phyloP scores from a whole-genome alignment of 2,329 filamentous ascomycete species.

The Tolypocladium inflatum region DNA sequence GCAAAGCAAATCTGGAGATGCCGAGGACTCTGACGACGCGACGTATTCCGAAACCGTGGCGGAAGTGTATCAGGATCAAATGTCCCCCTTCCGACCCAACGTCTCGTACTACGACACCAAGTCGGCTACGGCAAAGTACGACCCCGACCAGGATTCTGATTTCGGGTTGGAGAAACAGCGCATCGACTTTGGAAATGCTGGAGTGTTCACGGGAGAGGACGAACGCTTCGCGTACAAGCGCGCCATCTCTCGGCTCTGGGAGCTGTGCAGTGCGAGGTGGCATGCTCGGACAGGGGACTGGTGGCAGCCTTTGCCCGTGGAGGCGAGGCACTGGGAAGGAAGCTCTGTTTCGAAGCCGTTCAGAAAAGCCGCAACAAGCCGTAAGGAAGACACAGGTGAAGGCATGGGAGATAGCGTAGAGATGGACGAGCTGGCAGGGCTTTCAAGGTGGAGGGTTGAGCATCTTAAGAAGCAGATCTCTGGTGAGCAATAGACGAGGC shows the following conservation, averaged over 20 bases:
- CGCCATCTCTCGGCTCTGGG: slow-evolving; percentile 69
- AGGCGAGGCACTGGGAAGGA: slow-evolving; percentile 59
- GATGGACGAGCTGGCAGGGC: slow-evolving; percentile 26
- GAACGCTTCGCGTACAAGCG: slow-evolving; percentile 75
- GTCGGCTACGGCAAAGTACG: slow-evolving; percentile 35
- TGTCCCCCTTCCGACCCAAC: slow-evolving; percentile 71
- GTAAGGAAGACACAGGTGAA: slow-evolving; percentile 12
- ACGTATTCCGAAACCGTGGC: slow-evolving; percentile 35
- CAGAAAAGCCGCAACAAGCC: slow-evolving; percentile 1
- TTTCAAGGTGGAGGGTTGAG: slow-evolving; percentile 28
- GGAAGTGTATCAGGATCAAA: slow-evolving; percentile 71
- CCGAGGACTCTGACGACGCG: slow-evolving; percentile 21
- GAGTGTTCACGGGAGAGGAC: slow-evolving; percentile 69
- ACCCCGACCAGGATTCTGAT: slow-evolving; percentile 49
- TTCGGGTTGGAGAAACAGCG: slow-evolving; percentile 31
- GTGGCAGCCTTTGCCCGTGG: slow-evolving; percentile 60
- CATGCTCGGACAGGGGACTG: slow-evolving; percentile 55
- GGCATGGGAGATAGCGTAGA: slow-evolving; percentile 23
- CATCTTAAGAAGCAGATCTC: slow-evolving; percentile 17
- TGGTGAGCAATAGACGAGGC: slow-evolving; percentile 3
- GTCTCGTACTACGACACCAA: slow-evolving; percentile 53
- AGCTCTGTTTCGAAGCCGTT: slow-evolving; percentile 15
- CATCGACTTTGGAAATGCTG: slow-evolving; percentile 58
- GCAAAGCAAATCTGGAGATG: slow-evolving; percentile 1
- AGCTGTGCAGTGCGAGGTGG: slow-evolving; percentile 67